Conservation (phyloP, 345 rosid genomes). For the Euphorbia peplus region DNA sequence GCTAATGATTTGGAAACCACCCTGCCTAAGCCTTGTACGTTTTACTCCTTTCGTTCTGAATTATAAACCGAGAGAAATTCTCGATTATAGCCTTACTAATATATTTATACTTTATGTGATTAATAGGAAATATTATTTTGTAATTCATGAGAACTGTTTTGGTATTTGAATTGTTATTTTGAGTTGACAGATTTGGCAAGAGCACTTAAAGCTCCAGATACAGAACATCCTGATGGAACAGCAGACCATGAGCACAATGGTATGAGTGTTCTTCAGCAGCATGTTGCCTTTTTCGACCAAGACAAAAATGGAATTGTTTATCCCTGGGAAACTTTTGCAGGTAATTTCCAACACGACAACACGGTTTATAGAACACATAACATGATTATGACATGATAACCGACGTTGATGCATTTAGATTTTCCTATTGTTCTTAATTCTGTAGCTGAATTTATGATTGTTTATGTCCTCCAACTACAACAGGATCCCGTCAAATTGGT, state of each 20-base stretch:
- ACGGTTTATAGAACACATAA: too few species aligned
- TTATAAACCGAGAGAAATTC: too few species aligned
- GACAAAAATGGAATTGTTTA: conserved; percentile 80
- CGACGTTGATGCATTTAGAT: too few species aligned
- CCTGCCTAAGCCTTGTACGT: conserved; percentile 72
- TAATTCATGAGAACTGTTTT: too few species aligned
- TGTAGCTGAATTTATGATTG: neutral
- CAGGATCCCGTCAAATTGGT: conserved; percentile 65
- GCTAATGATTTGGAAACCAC: conserved; percentile 56
- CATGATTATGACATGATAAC: too few species aligned
- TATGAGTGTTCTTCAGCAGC: conserved; percentile 80
- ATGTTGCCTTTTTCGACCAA: conserved; percentile 76
- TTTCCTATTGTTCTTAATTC: too few species aligned
- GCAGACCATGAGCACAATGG: conserved; percentile 45
- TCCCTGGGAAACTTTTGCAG: conserved; percentile 89
- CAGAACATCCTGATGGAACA: conserved; percentile 66
- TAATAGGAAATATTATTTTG: too few species aligned
- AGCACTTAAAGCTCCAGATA: conserved; percentile 70
- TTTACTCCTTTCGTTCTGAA: neutral
- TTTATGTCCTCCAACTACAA: neutral
- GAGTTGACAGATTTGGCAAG: conserved; percentile 61
- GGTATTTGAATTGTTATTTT: too few species aligned
- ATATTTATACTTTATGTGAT: too few species aligned
- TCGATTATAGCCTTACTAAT: too few species aligned
- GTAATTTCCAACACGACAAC: too few species aligned